A percentile compares a stretch with the other conserved stretches of the same genome.
These are phyloP conservation scores for Ophidiomyces ophidiicola DNA, from an alignment of 2,329 filamentous ascomycete genomes.

Conservation along the genomic window DNA sequence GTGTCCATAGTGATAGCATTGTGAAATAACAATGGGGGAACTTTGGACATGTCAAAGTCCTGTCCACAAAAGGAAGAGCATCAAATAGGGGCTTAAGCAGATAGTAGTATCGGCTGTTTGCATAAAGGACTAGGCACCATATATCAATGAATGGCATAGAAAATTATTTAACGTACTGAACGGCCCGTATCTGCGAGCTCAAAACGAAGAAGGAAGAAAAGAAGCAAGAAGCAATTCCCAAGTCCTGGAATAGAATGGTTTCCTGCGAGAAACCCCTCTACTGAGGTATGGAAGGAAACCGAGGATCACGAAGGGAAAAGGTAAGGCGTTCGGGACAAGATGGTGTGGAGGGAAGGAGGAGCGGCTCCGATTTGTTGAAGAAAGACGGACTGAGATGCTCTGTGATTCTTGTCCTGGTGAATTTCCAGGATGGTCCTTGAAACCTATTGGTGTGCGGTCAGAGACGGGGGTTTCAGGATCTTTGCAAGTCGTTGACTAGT, in stretches of 20 bases:
- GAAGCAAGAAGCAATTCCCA: background rate
- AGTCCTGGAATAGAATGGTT: conserved; percentile 2
- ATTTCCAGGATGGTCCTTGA: conserved; percentile 5
- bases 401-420: background rate
- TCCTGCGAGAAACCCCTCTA: background rate
- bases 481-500: no score
- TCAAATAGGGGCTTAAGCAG: no score
- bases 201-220: background rate
- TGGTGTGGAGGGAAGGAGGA: conserved; percentile 4
- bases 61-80: no score
- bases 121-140: no score
- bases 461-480: no score
- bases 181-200: no score
- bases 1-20: no score
- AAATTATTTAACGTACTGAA: background rate
- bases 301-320: background rate
- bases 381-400: background rate
- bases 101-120: no score
- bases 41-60: no score
- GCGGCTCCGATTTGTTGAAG: background rate
- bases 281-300: background rate
- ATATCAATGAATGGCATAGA: no score
- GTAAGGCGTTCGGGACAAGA: conserved; percentile 7
- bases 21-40: no score
- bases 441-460: conserved; percentile 4